Percentiles rank a stretch among this genome's conserved stretches.
Evolutionary conservation across 2,329 filamentous ascomycete species (phyloP).

Genomic region (Cercospora citrullina): DNA sequence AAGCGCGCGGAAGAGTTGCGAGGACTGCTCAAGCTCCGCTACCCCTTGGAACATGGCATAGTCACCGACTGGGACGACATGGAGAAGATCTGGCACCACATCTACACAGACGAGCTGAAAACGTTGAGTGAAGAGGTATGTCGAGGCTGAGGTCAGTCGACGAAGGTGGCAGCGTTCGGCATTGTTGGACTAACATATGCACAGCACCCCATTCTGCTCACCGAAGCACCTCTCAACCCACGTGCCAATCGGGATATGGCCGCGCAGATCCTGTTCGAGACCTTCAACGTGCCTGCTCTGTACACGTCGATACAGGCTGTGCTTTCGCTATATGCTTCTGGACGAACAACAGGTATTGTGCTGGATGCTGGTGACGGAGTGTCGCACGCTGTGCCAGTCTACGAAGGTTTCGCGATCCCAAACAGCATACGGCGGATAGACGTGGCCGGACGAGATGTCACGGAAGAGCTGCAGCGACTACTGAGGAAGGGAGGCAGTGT

Average conservation of each 20-base stretch:
- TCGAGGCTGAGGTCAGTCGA: slow-evolving; percentile 29
- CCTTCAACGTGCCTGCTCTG: slow-evolving; percentile 94
- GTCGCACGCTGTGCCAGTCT: slow-evolving; percentile 94
- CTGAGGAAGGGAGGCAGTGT: slow-evolving; percentile 90
- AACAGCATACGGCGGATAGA: slow-evolving; percentile 95
- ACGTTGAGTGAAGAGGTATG: slow-evolving; percentile 91
- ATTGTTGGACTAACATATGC: slow-evolving; percentile 19
- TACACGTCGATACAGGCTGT: slow-evolving; percentile 98
- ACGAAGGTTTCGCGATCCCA: slow-evolving; percentile 95
- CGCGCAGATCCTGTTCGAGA: slow-evolving; percentile 97
- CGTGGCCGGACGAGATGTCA: slow-evolving; percentile 92
- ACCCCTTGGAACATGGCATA: slow-evolving; percentile 94
- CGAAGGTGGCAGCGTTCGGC: not conserved
- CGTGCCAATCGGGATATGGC: slow-evolving; percentile 93
- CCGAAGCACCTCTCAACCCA: slow-evolving; percentile 93
- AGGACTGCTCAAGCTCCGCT: slow-evolving; percentile 90
- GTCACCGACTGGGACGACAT: slow-evolving; percentile 99
- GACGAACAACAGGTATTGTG: slow-evolving; percentile 92
- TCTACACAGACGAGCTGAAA: slow-evolving; percentile 94
- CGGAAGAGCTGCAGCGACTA: slow-evolving; percentile 88
- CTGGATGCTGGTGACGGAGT: slow-evolving; percentile 95
- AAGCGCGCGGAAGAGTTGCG: slow-evolving; percentile 86
- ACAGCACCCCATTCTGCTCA: slow-evolving; percentile 90
- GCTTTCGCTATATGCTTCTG: slow-evolving; percentile 91
- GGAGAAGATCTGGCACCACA: slow-evolving; percentile 99